Evolutionary conservation across 2,329 filamentous ascomycete species (phyloP).

Genomic region (Pestalotiopsis sp.): DNA sequence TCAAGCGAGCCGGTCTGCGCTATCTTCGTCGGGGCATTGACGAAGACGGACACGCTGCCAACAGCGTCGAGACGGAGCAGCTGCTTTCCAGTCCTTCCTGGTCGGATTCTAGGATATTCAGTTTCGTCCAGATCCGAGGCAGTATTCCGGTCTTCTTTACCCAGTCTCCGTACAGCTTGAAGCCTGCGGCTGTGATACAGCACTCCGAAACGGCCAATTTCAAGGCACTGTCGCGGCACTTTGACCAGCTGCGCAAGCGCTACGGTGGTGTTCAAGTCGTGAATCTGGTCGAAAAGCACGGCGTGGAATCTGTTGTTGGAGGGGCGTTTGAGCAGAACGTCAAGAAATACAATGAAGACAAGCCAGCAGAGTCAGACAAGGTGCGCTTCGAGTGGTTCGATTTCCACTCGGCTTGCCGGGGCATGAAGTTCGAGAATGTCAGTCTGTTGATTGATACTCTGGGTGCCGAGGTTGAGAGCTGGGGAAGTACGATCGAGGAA

Average conservation of each 20-base stretch:
- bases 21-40: slow-evolving; percentile 91
- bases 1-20: slow-evolving; percentile 82
- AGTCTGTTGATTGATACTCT: slow-evolving; percentile 75
- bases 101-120: slow-evolving; percentile 68
- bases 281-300: slow-evolving; percentile 87
- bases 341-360: slow-evolving; percentile 65
- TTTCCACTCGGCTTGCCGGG: slow-evolving; percentile 88
- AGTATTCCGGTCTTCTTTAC: slow-evolving; percentile 96
- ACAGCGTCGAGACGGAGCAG: slow-evolving; percentile 94
- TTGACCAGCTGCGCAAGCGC: slow-evolving; percentile 65
- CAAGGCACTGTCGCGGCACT: slow-evolving; percentile 78
- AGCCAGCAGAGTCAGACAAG: slow-evolving; percentile 36
- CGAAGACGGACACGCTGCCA: slow-evolving; percentile 85
- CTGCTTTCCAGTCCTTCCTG: slow-evolving; percentile 76
- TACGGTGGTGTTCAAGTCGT: slow-evolving; percentile 82
- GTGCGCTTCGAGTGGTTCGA: slow-evolving; percentile 94
- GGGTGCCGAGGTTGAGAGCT: slow-evolving; percentile 65
- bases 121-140: slow-evolving; percentile 84
- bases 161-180: slow-evolving; percentile 90
- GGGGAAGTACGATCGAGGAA: slow-evolving; percentile 69
- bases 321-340: slow-evolving; percentile 74
- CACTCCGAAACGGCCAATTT: slow-evolving; percentile 82
- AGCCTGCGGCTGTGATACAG: slow-evolving; percentile 80
- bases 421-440: slow-evolving; percentile 98
- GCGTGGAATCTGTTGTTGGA: slow-evolving; percentile 79